Percentiles rank a stretch among this genome's conserved stretches.
Evolutionary conservation across 2,329 filamentous ascomycete species (phyloP).

Genomic region (Pseudogymnoascus sp.): DNA sequence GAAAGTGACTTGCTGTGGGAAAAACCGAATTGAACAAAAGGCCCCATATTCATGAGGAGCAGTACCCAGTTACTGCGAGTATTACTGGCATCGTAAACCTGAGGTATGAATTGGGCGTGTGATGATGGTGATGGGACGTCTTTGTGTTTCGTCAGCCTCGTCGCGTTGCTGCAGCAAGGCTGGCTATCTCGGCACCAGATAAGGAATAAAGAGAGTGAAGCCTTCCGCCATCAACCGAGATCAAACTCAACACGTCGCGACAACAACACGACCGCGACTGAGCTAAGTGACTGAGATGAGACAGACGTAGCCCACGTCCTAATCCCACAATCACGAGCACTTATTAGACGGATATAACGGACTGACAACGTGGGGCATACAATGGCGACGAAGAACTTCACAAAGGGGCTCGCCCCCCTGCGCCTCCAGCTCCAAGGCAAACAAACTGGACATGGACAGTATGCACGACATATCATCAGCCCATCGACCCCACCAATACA

Average conservation of each 20-base stretch:
- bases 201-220: not conserved
- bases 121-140: not conserved
- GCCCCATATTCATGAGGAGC: not conserved
- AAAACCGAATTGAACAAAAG: not conserved
- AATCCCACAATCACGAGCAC: not conserved
- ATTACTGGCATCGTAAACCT: not conserved
- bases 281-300: not conserved
- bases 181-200: not conserved
- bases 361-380: not conserved
- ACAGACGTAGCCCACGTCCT: not conserved
- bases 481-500: not conserved
- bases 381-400: not conserved
- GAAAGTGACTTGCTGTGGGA: not conserved
- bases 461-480: not conserved
- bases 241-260: not conserved
- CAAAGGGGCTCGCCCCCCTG: not conserved
- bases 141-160: not conserved
- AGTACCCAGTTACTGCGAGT: not conserved
- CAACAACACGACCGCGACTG: not conserved
- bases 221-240: not conserved
- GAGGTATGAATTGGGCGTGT: not conserved
- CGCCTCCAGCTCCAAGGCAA: constrained; percentile 1
- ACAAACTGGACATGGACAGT: not conserved
- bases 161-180: not conserved
- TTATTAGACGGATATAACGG: not conserved